These are phyloP conservation scores for Holtermannia corniformis DNA, from an alignment of 768 basidiomycete genomes.

Conservation along the genomic window DNA sequence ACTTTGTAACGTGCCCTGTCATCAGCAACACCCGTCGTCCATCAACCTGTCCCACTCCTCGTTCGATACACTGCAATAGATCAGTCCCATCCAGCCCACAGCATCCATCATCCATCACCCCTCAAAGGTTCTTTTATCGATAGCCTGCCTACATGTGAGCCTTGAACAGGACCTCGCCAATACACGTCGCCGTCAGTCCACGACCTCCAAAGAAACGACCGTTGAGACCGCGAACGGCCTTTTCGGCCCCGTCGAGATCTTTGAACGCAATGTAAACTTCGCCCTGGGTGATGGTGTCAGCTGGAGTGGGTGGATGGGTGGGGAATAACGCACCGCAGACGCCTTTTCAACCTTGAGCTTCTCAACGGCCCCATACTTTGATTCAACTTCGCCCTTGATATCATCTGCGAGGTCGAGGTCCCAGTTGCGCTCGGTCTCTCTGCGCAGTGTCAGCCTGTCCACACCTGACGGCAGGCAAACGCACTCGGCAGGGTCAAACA, in stretches of 20 bases:
- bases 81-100: too few relatives aligned
- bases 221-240: conserved; percentile 80
- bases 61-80: too few relatives aligned
- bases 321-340: conserved; percentile 58
- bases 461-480: conserved; percentile 32
- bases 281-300: conserved; percentile 54
- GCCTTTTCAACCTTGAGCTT: conserved; percentile 91
- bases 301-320: background rate
- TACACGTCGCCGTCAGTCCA: conserved; percentile 75
- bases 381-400: conserved; percentile 86
- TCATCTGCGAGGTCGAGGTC: conserved; percentile 92
- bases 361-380: conserved; percentile 76
- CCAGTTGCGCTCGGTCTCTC: conserved; percentile 94
- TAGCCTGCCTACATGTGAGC: conserved; percentile 24
- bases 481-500: conserved; percentile 96
- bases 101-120: too few relatives aligned
- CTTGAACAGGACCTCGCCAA: conserved; percentile 71
- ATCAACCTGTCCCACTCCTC: too few relatives aligned
- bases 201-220: conserved; percentile 96
- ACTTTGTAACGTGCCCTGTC: too few relatives aligned
- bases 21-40: too few relatives aligned
- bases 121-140: too few relatives aligned
- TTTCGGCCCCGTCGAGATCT: conserved; percentile 64
- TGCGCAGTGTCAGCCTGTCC: conserved; percentile 37
- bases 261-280: conserved; percentile 95